Conservation (phyloP, 306 rosid genomes). For the Aeschynomene evenia region DNA sequence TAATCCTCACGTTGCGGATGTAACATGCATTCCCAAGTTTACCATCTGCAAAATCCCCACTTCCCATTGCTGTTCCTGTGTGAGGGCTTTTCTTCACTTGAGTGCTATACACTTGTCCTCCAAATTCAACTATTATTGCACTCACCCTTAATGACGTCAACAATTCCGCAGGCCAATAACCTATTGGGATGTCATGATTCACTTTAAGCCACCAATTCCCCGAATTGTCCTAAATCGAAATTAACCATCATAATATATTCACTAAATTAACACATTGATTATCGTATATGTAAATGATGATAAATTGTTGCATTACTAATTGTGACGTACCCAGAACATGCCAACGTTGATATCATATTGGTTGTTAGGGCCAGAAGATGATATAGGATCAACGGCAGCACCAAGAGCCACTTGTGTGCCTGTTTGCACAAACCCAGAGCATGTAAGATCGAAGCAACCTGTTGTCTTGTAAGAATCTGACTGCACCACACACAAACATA, state of each 20-base stretch:
- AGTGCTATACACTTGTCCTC: constrained; percentile 62
- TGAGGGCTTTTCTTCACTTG: constrained; percentile 44
- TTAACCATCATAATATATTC: neutral
- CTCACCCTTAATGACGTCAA: constrained; percentile 25
- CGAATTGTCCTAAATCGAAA: constrained; percentile 32
- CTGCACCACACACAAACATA: constrained; percentile 33
- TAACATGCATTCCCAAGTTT: constrained; percentile 32
- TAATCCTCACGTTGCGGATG: constrained; percentile 36
- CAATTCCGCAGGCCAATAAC: constrained; percentile 52
- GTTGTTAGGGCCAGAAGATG: constrained; percentile 12
- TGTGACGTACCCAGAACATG: constrained; percentile 48
- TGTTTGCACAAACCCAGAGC: constrained; percentile 64
- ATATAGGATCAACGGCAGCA: constrained; percentile 33
- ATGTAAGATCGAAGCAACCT: constrained; percentile 70
- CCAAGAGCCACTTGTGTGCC: constrained; percentile 44
- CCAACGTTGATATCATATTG: constrained; percentile 41
- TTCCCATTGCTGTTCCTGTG: constrained; percentile 65
- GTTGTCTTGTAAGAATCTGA: constrained; percentile 51
- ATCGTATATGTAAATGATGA: too few relatives aligned
- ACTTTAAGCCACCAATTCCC: constrained; percentile 65
- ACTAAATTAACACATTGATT: too few relatives aligned
- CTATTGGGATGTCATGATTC: constrained; percentile 13
- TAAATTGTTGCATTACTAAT: constrained; percentile 22
- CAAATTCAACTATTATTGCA: constrained; percentile 61
- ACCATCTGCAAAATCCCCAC: constrained; percentile 41